A percentile compares a stretch with the other conserved stretches of the same genome.
These are phyloP conservation scores for Alternaria incomplexa DNA, from an alignment of 2,329 filamentous ascomycete genomes.

Conservation along the genomic window DNA sequence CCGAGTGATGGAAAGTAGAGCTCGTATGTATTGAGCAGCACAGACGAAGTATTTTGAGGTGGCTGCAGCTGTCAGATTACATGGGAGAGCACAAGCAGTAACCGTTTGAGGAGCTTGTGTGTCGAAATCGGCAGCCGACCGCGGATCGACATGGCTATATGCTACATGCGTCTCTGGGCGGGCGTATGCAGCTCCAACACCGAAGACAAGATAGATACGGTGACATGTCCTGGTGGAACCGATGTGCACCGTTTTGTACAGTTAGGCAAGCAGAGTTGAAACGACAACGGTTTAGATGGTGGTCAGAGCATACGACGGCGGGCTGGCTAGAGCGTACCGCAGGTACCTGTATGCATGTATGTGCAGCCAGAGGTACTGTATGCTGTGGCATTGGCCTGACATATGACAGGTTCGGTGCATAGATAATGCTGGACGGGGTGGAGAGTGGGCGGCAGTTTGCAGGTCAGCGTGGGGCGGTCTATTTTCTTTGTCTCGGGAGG, in stretches of 20 bases:
- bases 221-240: background rate
- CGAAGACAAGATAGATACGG: background rate
- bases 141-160: slow-evolving; percentile 8
- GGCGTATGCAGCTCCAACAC: background rate
- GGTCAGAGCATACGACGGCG: background rate
- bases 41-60: background rate
- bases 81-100: background rate
- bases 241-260: background rate
- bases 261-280: slow-evolving; percentile 1
- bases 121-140: background rate
- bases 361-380: slow-evolving; percentile 9
- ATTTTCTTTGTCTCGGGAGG: slow-evolving; percentile 3
- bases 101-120: background rate
- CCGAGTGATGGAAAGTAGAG: background rate
- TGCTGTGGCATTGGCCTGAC: slow-evolving; percentile 7
- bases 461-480: slow-evolving; percentile 5
- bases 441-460: background rate
- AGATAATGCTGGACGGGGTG: background rate
- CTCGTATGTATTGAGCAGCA: background rate
- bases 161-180: background rate
- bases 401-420: slow-evolving; percentile 9
- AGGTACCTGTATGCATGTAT: slow-evolving; percentile 11
- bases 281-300: slow-evolving; percentile 3
- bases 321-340: background rate
- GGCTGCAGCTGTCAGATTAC: slow-evolving; percentile 7